phyloP scores from a whole-genome alignment of 805 yeast genomes.

The Torulaspora quercuum region DNA sequence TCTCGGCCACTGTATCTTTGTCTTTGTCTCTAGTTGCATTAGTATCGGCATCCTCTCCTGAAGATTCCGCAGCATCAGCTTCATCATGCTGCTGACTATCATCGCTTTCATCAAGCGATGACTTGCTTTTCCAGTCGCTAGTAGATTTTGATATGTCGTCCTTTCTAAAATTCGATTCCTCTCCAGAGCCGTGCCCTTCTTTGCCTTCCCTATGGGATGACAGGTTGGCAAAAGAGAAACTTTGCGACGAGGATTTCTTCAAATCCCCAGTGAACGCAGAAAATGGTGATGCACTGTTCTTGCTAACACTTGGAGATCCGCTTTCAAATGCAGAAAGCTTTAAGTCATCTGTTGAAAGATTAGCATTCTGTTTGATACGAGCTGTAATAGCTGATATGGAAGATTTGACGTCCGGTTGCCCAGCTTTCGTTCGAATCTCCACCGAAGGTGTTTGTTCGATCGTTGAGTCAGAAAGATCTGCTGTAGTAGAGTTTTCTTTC shows the following conservation, averaged over 20 bases:
- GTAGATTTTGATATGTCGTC: too few species aligned
- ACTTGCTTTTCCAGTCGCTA: too few species aligned
- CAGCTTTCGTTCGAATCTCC: not conserved
- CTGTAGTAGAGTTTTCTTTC: not conserved
- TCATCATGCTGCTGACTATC: too few species aligned
- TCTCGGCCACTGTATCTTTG: too few species aligned
- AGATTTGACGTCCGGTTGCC: conserved; percentile 4
- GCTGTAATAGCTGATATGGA: conserved; percentile 28
- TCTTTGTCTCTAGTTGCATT: too few species aligned
- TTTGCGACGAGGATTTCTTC: conserved; percentile 16
- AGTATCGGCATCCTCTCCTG: too few species aligned
- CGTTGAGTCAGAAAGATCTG: conserved; percentile 22
- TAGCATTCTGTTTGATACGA: conserved; percentile 31
- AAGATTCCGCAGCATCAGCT: too few species aligned
- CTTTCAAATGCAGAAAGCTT: conserved; percentile 7
- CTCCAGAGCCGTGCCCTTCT: too few species aligned
- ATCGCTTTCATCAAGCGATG: too few species aligned
- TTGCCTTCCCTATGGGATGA: conserved; percentile 2
- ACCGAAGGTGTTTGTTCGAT: conserved; percentile 24
- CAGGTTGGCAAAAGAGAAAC: conserved; percentile 20
- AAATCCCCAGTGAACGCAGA: conserved; percentile 26
- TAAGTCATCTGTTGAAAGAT: conserved; percentile 15
- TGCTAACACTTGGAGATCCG: not conserved
- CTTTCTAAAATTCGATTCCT: too few species aligned
- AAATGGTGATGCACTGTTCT: conserved; percentile 25